Evolutionary conservation across 352 stramenopile genomes (phyloP).

Genomic region (Phytophthora europaea): DNA sequence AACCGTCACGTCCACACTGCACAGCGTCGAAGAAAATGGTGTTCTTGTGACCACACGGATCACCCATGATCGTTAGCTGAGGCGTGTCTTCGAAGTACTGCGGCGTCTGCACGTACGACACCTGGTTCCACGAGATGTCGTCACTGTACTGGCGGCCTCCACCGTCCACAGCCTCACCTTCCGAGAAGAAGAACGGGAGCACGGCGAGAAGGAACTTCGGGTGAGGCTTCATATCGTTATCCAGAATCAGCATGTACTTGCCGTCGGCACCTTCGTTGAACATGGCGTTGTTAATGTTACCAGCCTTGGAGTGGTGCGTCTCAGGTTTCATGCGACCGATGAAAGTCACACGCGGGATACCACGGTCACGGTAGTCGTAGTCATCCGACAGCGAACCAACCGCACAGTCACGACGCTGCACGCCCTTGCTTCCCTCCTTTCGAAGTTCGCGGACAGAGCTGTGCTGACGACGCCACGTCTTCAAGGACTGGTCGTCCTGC

Average conservation of each 20-base stretch:
- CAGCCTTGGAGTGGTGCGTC: constrained; percentile 92
- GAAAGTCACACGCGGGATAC: constrained; percentile 88
- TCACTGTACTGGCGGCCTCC: constrained; percentile 89
- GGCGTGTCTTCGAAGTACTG: constrained; percentile 92
- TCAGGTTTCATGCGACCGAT: constrained; percentile 91
- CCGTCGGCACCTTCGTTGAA: constrained; percentile 92
- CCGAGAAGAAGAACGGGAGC: constrained; percentile 92
- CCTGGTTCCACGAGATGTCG: constrained; percentile 92
- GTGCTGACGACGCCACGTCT: constrained; percentile 89
- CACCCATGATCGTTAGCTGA: constrained; percentile 88
- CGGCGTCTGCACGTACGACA: constrained; percentile 91
- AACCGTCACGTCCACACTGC: constrained; percentile 89
- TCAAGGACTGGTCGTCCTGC: constrained; percentile 78
- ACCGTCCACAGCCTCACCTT: constrained; percentile 87
- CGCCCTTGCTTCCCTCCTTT: constrained; percentile 83
- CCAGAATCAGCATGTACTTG: constrained; percentile 92
- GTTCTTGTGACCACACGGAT: constrained; percentile 92
- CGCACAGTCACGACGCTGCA: constrained; percentile 87
- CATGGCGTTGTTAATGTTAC: constrained; percentile 93
- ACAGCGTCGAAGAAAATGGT: constrained; percentile 93
- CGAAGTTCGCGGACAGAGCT: constrained; percentile 86
- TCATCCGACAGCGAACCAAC: constrained; percentile 90
- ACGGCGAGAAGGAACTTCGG: constrained; percentile 89
- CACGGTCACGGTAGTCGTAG: constrained; percentile 92
- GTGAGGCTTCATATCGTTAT: constrained; percentile 95